Conservation (phyloP, 2,329 filamentous ascomycete genomes). For the Phialophora expanda region DNA sequence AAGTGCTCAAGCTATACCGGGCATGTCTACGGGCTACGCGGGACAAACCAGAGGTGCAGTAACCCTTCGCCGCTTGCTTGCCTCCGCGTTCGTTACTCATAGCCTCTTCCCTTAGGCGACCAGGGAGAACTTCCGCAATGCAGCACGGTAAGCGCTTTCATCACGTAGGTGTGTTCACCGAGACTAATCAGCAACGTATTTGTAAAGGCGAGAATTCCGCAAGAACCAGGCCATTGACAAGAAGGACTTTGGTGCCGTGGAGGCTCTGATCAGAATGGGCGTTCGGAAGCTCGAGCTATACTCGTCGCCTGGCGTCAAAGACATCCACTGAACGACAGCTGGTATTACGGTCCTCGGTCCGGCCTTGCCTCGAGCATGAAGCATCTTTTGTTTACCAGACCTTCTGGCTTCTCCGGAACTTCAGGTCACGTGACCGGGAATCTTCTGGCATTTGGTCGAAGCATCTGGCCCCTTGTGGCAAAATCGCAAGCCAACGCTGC, state of each 20-base stretch:
- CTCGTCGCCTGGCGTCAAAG: slow-evolving; percentile 77
- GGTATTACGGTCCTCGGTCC: not conserved
- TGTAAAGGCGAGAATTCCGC: slow-evolving; percentile 72
- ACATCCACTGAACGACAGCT: slow-evolving; percentile 59
- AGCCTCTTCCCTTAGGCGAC: slow-evolving; percentile 21
- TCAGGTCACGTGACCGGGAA: slow-evolving; percentile 32
- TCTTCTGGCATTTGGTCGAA: slow-evolving; percentile 30
- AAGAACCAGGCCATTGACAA: slow-evolving; percentile 74
- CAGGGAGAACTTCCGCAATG: slow-evolving; percentile 48
- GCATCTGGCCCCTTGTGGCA: slow-evolving; percentile 30
- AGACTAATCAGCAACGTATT: slow-evolving; percentile 23
- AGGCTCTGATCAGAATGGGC: slow-evolving; percentile 83
- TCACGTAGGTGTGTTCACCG: slow-evolving; percentile 9
- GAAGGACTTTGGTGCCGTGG: slow-evolving; percentile 83
- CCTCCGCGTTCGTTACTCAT: slow-evolving; percentile 1
- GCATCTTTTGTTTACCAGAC: not conserved
- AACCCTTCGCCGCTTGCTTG: slow-evolving; percentile 1
- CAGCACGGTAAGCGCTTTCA: slow-evolving; percentile 47
- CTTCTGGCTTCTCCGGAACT: not conserved
- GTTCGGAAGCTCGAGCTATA: slow-evolving; percentile 81
- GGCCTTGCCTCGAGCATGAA: not conserved
- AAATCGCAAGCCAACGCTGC: slow-evolving; percentile 28
- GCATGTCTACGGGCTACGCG: slow-evolving; percentile 80
- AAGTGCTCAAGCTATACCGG: slow-evolving; percentile 85
- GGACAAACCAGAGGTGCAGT: slow-evolving; percentile 74